Evolutionary conservation across 768 basidiomycete genomes (phyloP), one percentile per base, ranked within the genome.

Genomic region (Fistulinella prunicolor): DNA sequence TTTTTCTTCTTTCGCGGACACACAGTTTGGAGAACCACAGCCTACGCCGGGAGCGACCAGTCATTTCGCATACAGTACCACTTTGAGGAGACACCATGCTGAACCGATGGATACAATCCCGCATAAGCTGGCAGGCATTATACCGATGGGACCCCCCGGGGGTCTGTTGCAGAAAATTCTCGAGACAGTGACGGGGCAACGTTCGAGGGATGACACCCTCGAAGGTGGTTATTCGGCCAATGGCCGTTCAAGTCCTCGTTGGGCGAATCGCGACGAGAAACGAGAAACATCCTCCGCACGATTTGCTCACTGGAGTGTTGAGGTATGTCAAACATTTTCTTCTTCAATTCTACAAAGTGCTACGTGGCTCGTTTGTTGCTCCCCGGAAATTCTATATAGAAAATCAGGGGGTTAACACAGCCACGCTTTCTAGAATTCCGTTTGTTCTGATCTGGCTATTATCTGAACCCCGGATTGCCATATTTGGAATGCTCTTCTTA

Each of bases 61-160:
- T 4, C 89, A 92, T 60, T 92, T 92, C 58, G 83, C 88, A 1
- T 91, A 89, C 65, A 89, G 86, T 56, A 91, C 89, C 0, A 88
- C 85, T 0, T 73, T 92, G 17, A 71, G 89, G 23, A 65, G 89
- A 46, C 89, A 91, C 50, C 74, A 78, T 19, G 68, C 70, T 0
- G 82, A 85, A 17, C 32, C 58, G 10, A 50, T 42, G 39, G 61
- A 68, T 9, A 72, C 22, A 65, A 53, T 74, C 9, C 65, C 73
- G 6, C 78, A 76, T 9, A 71, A 70, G 23, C 30, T 72, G 6
- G 64, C 64, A 4, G 58, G 63, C n/a, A 54, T 63, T 0, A 19
- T 50, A 10, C 53, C 55, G 0, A 73, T 68, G 9, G 72, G 74
- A 14, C 71, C 77, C n/a, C 70, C 74, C 8, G 75, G 80, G 46